Evolutionary conservation across 2,329 filamentous ascomycete genomes (phyloP).

Genomic region (Teratosphaeria pseudoeucalypti): DNA sequence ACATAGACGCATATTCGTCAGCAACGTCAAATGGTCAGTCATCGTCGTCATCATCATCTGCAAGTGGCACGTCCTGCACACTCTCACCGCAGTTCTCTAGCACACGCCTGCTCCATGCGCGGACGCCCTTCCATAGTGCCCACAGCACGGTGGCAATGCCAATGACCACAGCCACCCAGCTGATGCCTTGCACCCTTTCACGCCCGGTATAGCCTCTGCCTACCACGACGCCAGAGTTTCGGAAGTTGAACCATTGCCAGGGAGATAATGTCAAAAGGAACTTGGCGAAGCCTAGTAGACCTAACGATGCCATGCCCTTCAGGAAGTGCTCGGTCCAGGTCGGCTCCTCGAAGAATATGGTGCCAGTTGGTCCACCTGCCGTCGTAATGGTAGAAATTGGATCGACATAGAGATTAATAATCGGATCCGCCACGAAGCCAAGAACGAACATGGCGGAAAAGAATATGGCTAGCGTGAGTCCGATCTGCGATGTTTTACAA

Average conservation of each 20-base stretch:
- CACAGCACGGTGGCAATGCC: slow-evolving; percentile 74
- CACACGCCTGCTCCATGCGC: slow-evolving; percentile 59
- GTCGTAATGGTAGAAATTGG: slow-evolving; percentile 41
- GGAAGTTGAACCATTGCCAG: slow-evolving; percentile 66
- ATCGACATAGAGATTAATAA: slow-evolving; percentile 80
- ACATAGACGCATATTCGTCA: slow-evolving; percentile 5
- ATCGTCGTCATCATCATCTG: slow-evolving; percentile 48
- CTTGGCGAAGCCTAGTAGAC: slow-evolving; percentile 76
- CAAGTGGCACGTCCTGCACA: slow-evolving; percentile 70
- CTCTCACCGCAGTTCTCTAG: slow-evolving; percentile 68
- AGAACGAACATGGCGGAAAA: slow-evolving; percentile 65
- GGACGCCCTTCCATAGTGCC: slow-evolving; percentile 73
- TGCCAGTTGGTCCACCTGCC: slow-evolving; percentile 20
- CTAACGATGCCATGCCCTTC: slow-evolving; percentile 84
- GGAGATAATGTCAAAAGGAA: slow-evolving; percentile 63
- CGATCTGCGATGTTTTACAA: slow-evolving; percentile 51
- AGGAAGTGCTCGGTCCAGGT: slow-evolving; percentile 73
- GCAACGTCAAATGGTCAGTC: slow-evolving; percentile 16
- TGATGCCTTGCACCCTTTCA: slow-evolving; percentile 67
- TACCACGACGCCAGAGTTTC: slow-evolving; percentile 47
- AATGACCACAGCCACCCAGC: slow-evolving; percentile 66
- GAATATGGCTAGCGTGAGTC: slow-evolving; percentile 63
- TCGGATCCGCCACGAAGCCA: slow-evolving; percentile 85
- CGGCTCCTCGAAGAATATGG: slow-evolving; percentile 34
- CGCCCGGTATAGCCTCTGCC: slow-evolving; percentile 54